Conservation (phyloP, 1,284 basidiomycete genomes). For the Apiotrichum montevideense region DNA sequence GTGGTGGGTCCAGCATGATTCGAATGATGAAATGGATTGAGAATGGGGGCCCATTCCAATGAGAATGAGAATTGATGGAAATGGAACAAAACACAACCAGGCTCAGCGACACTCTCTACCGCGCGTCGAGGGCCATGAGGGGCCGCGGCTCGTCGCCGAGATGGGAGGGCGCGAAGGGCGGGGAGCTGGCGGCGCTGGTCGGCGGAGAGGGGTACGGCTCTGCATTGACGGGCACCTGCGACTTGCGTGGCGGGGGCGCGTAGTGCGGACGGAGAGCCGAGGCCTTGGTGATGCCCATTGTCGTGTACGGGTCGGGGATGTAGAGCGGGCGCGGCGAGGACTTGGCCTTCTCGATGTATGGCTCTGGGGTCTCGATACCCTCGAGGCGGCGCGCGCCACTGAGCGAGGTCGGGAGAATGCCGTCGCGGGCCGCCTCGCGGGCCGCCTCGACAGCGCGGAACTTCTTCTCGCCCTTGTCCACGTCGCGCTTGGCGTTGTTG, state of each 20-base stretch:
- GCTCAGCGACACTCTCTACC: too few species aligned
- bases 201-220: slow-evolving; percentile 39
- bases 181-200: slow-evolving; percentile 30
- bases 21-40: too few species aligned
- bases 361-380: slow-evolving; percentile 8
- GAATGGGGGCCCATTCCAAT: too few species aligned
- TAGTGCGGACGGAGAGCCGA: slow-evolving; percentile 23
- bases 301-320: slow-evolving; percentile 5
- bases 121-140: too few species aligned
- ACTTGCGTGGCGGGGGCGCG: slow-evolving; percentile 10
- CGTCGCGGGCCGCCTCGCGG: slow-evolving; percentile 57
- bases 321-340: slow-evolving; percentile 36
- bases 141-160: background rate
- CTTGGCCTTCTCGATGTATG: slow-evolving; percentile 16
- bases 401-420: slow-evolving; percentile 39
- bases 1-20: too few species aligned
- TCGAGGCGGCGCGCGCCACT: slow-evolving; percentile 37
- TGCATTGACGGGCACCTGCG: slow-evolving; percentile 2
- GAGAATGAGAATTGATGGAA: too few species aligned
- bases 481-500: slow-evolving; percentile 85
- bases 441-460: slow-evolving; percentile 65
- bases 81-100: too few species aligned
- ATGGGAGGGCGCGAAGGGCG: slow-evolving; percentile 19
- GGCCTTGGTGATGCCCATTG: slow-evolving; percentile 19
- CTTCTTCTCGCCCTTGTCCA: slow-evolving; percentile 86